phyloP scores from a whole-genome alignment of 805 yeast genomes.

The Candida adriatica region DNA sequence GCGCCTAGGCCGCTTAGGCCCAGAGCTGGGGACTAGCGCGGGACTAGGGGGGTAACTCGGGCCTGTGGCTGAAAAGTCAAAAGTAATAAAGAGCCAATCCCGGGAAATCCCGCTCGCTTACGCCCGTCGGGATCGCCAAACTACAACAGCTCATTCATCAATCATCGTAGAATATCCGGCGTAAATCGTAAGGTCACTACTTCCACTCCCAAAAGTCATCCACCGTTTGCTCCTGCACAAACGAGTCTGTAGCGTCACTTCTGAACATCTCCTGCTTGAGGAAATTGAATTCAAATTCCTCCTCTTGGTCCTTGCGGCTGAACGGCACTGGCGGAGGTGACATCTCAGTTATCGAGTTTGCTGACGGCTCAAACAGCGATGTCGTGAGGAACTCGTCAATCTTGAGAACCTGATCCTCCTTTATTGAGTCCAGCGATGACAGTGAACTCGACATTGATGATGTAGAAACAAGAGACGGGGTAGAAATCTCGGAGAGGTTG shows the following conservation, averaged over 20 bases:
- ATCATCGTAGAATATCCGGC: not conserved
- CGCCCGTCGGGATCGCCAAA: too few relatives aligned
- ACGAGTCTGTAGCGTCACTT: slow-evolving; percentile 11
- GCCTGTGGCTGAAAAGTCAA: too few relatives aligned
- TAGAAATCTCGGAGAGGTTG: slow-evolving; percentile 19
- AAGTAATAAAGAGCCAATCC: too few relatives aligned
- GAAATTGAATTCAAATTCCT: slow-evolving; percentile 21
- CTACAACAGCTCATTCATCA: too few relatives aligned
- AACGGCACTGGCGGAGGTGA: not conserved
- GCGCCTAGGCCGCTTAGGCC: too few relatives aligned
- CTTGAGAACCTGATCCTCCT: slow-evolving; percentile 21
- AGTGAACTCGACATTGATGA: slow-evolving; percentile 19
- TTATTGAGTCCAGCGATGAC: slow-evolving; percentile 16
- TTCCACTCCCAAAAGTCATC: slow-evolving; percentile 20
- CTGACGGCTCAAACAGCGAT: slow-evolving; percentile 17
- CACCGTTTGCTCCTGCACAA: slow-evolving; percentile 13
- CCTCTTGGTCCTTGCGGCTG: slow-evolving; percentile 8
- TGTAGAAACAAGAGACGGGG: slow-evolving; percentile 20
- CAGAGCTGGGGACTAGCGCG: too few relatives aligned
- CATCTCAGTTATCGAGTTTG: slow-evolving; percentile 10
- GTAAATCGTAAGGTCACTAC: slow-evolving; percentile 1
- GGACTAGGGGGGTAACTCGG: too few relatives aligned
- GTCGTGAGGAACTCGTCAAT: slow-evolving; percentile 21
- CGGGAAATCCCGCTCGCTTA: too few relatives aligned
- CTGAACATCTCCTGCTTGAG: slow-evolving; percentile 16